Conservation (phyloP, 2,329 filamentous ascomycete species). For the Aspergillus jensenii region DNA sequence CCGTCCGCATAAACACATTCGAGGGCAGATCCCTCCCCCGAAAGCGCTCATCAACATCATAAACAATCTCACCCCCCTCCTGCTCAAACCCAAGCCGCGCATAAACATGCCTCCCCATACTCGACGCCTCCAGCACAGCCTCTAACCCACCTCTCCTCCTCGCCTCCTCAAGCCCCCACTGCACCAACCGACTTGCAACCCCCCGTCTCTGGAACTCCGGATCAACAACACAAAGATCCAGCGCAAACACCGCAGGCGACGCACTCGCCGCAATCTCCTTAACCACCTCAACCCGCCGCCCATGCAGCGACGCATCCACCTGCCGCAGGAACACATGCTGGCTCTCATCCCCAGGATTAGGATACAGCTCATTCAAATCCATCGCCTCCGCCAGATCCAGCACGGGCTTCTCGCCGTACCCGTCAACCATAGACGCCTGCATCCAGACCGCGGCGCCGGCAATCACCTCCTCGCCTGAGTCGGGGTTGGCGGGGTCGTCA, state of each 20-base stretch:
- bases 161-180: slow-evolving; percentile 41
- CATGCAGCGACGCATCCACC: slow-evolving; percentile 43
- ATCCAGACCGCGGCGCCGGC: slow-evolving; percentile 58
- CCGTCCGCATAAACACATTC: slow-evolving; percentile 51
- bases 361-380: slow-evolving; percentile 42
- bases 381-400: slow-evolving; percentile 10
- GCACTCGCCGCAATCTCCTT: slow-evolving; percentile 39
- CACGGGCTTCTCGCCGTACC: slow-evolving; percentile 45
- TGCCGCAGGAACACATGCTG: slow-evolving; percentile 52
- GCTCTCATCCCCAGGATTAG: slow-evolving; percentile 45
- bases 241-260: slow-evolving; percentile 43
- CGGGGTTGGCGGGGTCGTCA: slow-evolving; percentile 11
- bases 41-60: slow-evolving; percentile 47
- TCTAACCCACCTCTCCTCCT: slow-evolving; percentile 46
- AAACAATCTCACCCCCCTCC: slow-evolving; percentile 45
- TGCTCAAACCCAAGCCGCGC: slow-evolving; percentile 47
- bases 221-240: slow-evolving; percentile 55
- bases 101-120: slow-evolving; percentile 52
- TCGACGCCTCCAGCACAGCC: slow-evolving; percentile 48
- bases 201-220: slow-evolving; percentile 53
- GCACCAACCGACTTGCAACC: slow-evolving; percentile 47
- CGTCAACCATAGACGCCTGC: slow-evolving; percentile 52
- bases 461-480: slow-evolving; percentile 25
- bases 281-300: slow-evolving; percentile 33
- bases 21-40: slow-evolving; percentile 32